Percentiles rank a stretch among this genome's conserved stretches.
Evolutionary conservation across 2,329 filamentous ascomycete genomes (phyloP).

Genomic region (Fusarium goolgardi): DNA sequence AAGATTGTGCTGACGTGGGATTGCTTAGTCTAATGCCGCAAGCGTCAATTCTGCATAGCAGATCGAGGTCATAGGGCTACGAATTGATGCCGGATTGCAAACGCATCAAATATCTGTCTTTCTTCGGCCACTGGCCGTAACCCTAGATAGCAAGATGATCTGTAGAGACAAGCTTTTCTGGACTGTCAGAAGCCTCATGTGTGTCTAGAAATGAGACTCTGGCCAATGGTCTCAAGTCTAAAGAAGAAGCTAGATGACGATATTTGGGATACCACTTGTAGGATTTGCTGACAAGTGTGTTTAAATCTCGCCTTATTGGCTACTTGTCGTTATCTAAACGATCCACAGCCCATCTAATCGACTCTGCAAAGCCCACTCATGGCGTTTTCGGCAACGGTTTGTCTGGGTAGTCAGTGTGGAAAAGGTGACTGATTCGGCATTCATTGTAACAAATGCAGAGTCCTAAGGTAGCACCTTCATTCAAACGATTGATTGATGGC

Average conservation of each 20-base stretch:
- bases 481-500: neutral
- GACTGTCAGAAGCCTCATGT: neutral
- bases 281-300: neutral
- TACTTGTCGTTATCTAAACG: neutral
- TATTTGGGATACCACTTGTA: neutral
- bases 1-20: slow-evolving; percentile 23
- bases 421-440: neutral
- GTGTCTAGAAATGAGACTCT: neutral
- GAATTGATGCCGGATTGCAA: neutral
- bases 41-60: neutral
- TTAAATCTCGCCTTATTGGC: neutral
- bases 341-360: neutral
- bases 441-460: neutral
- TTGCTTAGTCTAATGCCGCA: neutral
- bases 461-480: neutral
- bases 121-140: neutral
- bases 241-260: neutral
- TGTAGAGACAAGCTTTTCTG: neutral
- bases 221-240: neutral
- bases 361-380: neutral
- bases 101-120: neutral
- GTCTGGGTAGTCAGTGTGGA: too few relatives aligned
- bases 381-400: neutral
- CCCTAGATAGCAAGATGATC: neutral
- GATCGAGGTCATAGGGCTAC: slow-evolving; percentile 3